Conservation (phyloP, 106 monocot genomes). For the Dendrobium officinale region DNA sequence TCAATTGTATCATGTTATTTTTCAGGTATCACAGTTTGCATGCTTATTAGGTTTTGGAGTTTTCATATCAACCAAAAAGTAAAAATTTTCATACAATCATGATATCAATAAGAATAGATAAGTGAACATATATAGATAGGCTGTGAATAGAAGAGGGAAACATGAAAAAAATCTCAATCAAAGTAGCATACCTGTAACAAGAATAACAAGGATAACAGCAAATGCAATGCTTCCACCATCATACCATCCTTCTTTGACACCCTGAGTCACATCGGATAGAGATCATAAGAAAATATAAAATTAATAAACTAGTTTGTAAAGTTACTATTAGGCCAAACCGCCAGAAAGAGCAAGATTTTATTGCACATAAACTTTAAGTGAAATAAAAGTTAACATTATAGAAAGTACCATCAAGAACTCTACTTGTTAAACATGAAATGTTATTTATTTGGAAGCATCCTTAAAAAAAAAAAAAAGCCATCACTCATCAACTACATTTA, state of each 20-base stretch:
- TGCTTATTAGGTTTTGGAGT: too few species aligned
- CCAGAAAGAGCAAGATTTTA: not conserved
- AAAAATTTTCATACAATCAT: too few species aligned
- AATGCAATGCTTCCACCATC: slow-evolving; percentile 94
- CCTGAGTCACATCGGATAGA: slow-evolving; percentile 28
- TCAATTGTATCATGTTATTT: too few species aligned
- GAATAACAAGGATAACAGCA: slow-evolving; percentile 87
- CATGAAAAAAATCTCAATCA: not conserved
- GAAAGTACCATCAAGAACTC: not conserved
- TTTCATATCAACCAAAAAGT: too few species aligned
- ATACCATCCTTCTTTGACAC: slow-evolving; percentile 98
- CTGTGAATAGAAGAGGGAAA: not conserved
- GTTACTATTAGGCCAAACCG: not conserved
- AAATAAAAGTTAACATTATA: not conserved
- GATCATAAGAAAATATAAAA: not conserved
- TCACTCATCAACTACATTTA: not conserved
- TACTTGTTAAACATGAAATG: not conserved
- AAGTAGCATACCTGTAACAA: slow-evolving; percentile 66
- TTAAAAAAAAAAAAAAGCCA: not conserved
- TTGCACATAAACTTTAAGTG: not conserved
- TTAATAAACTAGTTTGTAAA: not conserved
- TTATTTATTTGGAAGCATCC: not conserved
- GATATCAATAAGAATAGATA: too few species aligned
- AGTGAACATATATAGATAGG: not conserved
- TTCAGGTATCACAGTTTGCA: too few species aligned